phyloP scores from a whole-genome alignment of 208 protist species.

The Giardia muris region DNA sequence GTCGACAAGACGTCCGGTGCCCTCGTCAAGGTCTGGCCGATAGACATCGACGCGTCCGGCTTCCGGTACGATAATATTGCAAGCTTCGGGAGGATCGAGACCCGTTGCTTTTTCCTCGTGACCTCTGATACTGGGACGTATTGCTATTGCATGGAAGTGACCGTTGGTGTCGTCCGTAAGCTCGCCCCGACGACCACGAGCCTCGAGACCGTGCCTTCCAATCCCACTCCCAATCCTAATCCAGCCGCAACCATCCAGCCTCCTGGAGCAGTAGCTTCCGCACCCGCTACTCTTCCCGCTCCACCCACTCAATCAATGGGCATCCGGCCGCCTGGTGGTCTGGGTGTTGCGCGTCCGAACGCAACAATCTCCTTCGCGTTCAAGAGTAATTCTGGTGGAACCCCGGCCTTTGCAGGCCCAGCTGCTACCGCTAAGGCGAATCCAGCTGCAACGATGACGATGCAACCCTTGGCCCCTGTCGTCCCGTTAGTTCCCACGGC shows the following conservation, averaged over 20 bases:
- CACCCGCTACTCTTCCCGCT: background rate
- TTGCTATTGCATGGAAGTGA: background rate
- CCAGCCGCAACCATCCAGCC: background rate
- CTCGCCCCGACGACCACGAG: background rate
- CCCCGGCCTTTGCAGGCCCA: background rate
- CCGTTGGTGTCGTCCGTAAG: background rate
- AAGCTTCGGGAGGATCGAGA: background rate
- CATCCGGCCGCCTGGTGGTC: background rate
- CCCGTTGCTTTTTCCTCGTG: background rate
- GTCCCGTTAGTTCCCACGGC: background rate
- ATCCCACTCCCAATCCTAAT: background rate
- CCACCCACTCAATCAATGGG: background rate
- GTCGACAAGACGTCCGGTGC: background rate
- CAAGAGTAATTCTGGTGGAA: background rate
- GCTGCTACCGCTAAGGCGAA: too few species aligned
- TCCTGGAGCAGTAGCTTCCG: background rate
- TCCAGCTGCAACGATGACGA: background rate
- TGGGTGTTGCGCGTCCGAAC: background rate
- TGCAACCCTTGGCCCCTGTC: background rate
- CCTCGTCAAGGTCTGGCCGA: background rate
- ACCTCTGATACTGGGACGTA: background rate
- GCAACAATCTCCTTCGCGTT: background rate
- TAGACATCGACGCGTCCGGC: background rate
- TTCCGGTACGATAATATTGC: background rate
- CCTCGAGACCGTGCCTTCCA: background rate